Evolutionary conservation across 192 early-diverging fungal genomes (phyloP), one percentile per base, ranked within the genome.

Genomic region (Coemansia sp.): DNA sequence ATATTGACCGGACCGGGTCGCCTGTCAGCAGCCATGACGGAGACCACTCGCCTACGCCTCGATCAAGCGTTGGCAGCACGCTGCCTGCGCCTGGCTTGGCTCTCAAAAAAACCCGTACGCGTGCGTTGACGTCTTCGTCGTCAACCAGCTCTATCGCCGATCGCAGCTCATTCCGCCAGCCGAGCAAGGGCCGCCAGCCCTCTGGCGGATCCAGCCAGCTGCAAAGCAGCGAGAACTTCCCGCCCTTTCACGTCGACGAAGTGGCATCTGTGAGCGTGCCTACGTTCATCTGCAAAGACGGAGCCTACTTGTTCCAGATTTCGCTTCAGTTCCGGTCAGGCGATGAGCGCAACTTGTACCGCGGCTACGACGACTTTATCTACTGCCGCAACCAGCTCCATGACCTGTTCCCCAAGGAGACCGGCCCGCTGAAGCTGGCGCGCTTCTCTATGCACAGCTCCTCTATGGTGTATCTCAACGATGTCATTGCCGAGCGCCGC

Each of bases 351-450:
- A 84, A 85, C 48, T 65, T 92, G 24, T 89, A 85, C 67, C 84
- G 91, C 56, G 71, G 88, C 14, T 92, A 92, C 70, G 91, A 92
- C 61, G 91, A 92, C 72, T 89, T 92, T 78, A 88, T 90, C 66
- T 83, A 85, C 67, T 90, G 90, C 70, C 91, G 91, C 67, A 89
- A 88, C 65, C 81, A 83, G 57, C 78, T 92, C 16, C 63, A 87
- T 40, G 82, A 90, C 35, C 70, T 83, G 42, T 92, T 88, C 72
- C 90, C 87, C 9, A 80, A 76, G 10, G 88, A 89, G 66, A 86
- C 88, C 18, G 60, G 63, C 14, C 51, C 70, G 26, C 73, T 81
- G 31, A 76, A 75, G 60, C 60, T 73, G 26, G 63, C 78, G 26
- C 72, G 70, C n/a, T 70, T 76, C 63, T 90, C 56, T 76, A 88